phyloP scores from a whole-genome alignment of 2,329 filamentous ascomycete species.

The Colletotrichum orchidophilum region DNA sequence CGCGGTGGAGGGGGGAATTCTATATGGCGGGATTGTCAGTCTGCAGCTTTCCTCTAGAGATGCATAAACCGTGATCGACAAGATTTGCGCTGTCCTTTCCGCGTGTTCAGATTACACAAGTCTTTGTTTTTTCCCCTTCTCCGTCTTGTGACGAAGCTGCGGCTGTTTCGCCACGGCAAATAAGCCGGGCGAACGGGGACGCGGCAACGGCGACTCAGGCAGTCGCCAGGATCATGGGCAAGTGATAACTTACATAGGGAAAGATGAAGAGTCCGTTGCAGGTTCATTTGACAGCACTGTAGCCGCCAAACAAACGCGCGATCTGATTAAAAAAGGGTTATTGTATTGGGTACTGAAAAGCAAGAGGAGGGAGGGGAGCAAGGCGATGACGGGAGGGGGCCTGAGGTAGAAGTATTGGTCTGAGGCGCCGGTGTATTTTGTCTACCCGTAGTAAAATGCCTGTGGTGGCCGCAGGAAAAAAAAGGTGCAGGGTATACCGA shows the following conservation, averaged over 20 bases:
- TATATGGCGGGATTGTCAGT: conserved; percentile 43
- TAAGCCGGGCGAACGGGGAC: conserved; percentile 8
- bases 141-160: background rate
- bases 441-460: background rate
- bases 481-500: background rate
- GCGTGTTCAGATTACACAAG: conserved; percentile 17
- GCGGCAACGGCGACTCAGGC: background rate
- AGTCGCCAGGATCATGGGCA: background rate
- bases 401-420: conserved; percentile 30
- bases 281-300: conserved; percentile 96
- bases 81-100: conserved; percentile 16
- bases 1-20: conserved; percentile 68
- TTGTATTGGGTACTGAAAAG: conserved; percentile 38
- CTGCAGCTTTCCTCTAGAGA: background rate
- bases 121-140: background rate
- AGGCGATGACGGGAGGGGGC: conserved; percentile 6
- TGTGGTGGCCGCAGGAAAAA: background rate
- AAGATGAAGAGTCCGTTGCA: conserved; percentile 76
- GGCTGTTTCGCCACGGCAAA: conserved; percentile 18
- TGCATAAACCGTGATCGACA: conserved; percentile 9
- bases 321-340: conserved; percentile 27
- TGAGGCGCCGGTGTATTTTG: conserved; percentile 21
- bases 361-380: background rate
- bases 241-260: conserved; percentile 65
- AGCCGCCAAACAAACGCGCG: conserved; percentile 95